Evolutionary conservation across 257 asterid genomes (phyloP), one percentile per base, ranked within the genome.

Genomic region (Rhazya stricta): DNA sequence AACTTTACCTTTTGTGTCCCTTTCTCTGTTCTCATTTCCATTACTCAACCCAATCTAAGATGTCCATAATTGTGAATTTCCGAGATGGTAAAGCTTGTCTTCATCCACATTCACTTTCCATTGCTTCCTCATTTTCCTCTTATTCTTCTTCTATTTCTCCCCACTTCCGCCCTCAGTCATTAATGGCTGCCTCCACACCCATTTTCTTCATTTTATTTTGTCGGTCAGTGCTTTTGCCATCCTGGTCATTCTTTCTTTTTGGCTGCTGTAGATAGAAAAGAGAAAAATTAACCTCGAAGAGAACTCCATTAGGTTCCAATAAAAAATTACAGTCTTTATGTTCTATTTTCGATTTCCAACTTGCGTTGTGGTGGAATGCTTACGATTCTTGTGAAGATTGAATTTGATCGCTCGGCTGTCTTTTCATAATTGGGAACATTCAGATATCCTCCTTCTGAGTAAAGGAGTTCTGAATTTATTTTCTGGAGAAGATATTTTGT

Each of bases 161-260:
- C 71, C 53, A n/a, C 76, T 72, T 67, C 51, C 66, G 43, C 9
- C 30, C 21, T 65, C 39, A 67, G 77, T 82, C 90, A 83, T 91
- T 83, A 84, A 87, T 84, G 90, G 94, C 90, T 88, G 96, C 83
- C 89, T 96, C 96, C 85, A 92, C 60, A 78, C 85, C 74, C 75
- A 81, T 78, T 76, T 84, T 84, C 83, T 79, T 80, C 84, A 62
- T 81, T 79, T 86, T 51, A 77, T 76, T 79, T 76, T 76, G 82
- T 88, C 87, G 88, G 87, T 80, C 83, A 89, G 68, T 87, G 86
- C 76, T 83, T 77, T 80, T 71, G 75, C 60, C 50, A 57, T 80
- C 74, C 60, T 46, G 74, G 41, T 76, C 75, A 57, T 76, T 80
- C 75, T 80, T 84, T 81, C 84, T 76, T 73, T 83, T 81, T 69